Evolutionary conservation across 1,284 basidiomycete genomes (phyloP).

Genomic region (Leccinum pachyderme): DNA sequence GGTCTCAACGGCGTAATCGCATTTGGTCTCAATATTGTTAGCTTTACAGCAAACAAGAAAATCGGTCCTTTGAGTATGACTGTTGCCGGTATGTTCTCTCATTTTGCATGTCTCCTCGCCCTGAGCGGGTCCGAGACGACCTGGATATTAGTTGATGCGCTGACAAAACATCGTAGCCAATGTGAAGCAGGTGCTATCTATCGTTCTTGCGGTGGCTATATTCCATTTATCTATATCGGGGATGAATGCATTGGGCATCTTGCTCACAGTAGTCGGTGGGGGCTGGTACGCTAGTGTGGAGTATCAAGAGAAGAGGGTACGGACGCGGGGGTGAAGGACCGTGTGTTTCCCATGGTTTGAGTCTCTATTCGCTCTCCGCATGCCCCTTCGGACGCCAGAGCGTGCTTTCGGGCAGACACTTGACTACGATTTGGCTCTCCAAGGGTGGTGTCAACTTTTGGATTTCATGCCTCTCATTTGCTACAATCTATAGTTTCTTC

Average conservation of each 20-base stretch:
- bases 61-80: constrained; percentile 86
- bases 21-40: constrained; percentile 88
- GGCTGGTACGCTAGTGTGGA: constrained; percentile 82
- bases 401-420: neutral
- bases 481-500: constrained; percentile 3
- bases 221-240: constrained; percentile 81
- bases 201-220: constrained; percentile 78
- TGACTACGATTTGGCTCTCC: neutral
- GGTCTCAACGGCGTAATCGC: constrained; percentile 81
- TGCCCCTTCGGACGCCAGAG: neutral
- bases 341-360: neutral
- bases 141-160: neutral
- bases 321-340: constrained; percentile 10
- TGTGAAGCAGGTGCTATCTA: constrained; percentile 92
- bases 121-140: neutral
- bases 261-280: constrained; percentile 80
- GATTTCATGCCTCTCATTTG: neutral
- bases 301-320: constrained; percentile 51
- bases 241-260: constrained; percentile 78
- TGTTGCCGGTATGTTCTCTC: constrained; percentile 65
- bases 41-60: constrained; percentile 88
- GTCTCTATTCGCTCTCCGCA: neutral
- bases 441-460: neutral
- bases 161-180: constrained; percentile 53
- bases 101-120: neutral